Evolutionary conservation across 306 rosid species (phyloP).

Genomic region (Medicago ruthenica): DNA sequence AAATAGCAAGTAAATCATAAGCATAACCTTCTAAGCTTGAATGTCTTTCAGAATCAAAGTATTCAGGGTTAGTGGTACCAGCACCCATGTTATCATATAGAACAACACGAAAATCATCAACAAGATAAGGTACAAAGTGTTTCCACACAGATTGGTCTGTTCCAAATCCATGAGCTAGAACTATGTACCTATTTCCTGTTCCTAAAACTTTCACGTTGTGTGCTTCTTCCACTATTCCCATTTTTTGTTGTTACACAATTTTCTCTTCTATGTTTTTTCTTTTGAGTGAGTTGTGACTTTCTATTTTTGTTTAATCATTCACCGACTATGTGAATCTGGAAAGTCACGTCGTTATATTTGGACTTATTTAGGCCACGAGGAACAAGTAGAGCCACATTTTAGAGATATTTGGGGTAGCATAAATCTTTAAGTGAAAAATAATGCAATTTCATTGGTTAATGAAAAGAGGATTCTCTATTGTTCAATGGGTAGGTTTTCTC

Average conservation of each 20-base stretch:
- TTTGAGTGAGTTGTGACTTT: background rate
- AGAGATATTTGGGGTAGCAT: background rate
- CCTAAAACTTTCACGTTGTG: slow-evolving; percentile 81
- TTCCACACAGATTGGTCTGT: slow-evolving; percentile 91
- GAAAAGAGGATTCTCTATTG: slow-evolving; percentile 26
- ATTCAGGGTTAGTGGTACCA: slow-evolving; percentile 86
- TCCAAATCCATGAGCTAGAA: slow-evolving; percentile 83
- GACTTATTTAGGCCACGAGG: slow-evolving; percentile 35
- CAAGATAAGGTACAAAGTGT: slow-evolving; percentile 69
- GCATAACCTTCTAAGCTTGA: slow-evolving; percentile 72
- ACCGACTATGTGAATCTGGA: slow-evolving; percentile 34
- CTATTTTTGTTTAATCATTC: slow-evolving; percentile 10
- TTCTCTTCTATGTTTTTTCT: too few species aligned
- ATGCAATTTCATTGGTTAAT: slow-evolving; percentile 9
- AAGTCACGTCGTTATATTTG: slow-evolving; percentile 19
- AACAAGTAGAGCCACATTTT: slow-evolving; percentile 36
- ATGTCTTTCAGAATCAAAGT: slow-evolving; percentile 78
- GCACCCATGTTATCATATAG: slow-evolving; percentile 86
- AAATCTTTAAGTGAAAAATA: background rate
- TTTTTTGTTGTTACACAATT: slow-evolving; percentile 2
- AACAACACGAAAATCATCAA: slow-evolving; percentile 61
- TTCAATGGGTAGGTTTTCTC: background rate
- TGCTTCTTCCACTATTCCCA: slow-evolving; percentile 82
- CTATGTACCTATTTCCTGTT: slow-evolving; percentile 49
- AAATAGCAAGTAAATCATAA: slow-evolving; percentile 68